Percentiles rank a stretch among this genome's conserved stretches.
Conservation (phyloP, 2,329 filamentous ascomycete species). For the Hypoxylon sp. region DNA sequence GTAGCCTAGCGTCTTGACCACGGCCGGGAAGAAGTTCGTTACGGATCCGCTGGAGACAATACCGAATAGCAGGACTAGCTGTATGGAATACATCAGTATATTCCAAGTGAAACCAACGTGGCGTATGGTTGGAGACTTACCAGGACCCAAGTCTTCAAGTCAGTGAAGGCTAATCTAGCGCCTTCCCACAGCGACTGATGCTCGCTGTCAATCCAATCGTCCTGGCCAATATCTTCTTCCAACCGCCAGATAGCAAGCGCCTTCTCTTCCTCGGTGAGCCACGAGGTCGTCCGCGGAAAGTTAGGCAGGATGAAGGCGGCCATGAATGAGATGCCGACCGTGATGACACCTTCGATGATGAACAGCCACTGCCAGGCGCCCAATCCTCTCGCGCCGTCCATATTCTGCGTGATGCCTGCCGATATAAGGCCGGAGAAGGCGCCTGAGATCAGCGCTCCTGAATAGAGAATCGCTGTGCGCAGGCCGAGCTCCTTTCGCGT, state of each 20-base stretch:
- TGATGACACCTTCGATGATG: conserved; percentile 76
- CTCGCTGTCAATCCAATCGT: conserved; percentile 69
- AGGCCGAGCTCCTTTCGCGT: conserved; percentile 75
- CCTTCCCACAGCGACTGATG: conserved; percentile 68
- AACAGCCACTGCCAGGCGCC: conserved; percentile 75
- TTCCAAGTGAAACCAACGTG: background rate
- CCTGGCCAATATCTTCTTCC: conserved; percentile 73
- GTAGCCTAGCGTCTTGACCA: conserved; percentile 76
- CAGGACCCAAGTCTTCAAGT: conserved; percentile 71
- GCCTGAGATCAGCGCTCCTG: conserved; percentile 75
- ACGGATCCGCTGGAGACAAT: conserved; percentile 69
- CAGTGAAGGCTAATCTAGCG: conserved; percentile 65
- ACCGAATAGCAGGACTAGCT: conserved; percentile 68
- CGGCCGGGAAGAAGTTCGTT: conserved; percentile 77
- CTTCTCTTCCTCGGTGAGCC: conserved; percentile 68
- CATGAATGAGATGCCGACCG: conserved; percentile 68
- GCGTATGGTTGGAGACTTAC: conserved; percentile 51
- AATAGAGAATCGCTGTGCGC: conserved; percentile 74
- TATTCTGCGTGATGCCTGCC: conserved; percentile 73
- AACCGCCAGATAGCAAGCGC: conserved; percentile 70
- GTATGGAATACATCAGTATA: conserved; percentile 15
- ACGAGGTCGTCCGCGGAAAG: conserved; percentile 70
- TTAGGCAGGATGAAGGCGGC: conserved; percentile 73
- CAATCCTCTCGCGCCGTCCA: conserved; percentile 68
- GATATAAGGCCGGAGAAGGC: conserved; percentile 77